phyloP scores from a whole-genome alignment of 768 basidiomycete species.

The Aureoboletus auriporus region DNA sequence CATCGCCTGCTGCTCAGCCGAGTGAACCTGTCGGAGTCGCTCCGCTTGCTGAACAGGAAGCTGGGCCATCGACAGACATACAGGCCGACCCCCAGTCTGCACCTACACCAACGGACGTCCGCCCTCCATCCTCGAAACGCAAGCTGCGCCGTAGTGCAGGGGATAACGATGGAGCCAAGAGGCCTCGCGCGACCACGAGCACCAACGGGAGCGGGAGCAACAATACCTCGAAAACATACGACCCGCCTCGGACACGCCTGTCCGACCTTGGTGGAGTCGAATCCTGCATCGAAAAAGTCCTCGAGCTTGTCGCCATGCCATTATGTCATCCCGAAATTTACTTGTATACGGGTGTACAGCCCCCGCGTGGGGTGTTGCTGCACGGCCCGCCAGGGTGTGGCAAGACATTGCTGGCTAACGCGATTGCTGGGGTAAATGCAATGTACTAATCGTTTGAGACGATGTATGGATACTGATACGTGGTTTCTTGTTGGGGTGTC shows the following conservation, averaged over 20 bases:
- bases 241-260: constrained; percentile 71
- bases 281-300: constrained; percentile 82
- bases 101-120: constrained; percentile 4
- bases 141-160: constrained; percentile 50
- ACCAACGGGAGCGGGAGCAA: constrained; percentile 18
- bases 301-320: constrained; percentile 96
- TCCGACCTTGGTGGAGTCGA: constrained; percentile 89
- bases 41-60: constrained; percentile 12
- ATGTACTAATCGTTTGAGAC: background rate
- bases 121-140: constrained; percentile 47
- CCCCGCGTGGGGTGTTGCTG: constrained; percentile 87
- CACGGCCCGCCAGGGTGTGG: constrained; percentile 98
- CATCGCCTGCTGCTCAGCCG: background rate
- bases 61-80: constrained; percentile 6
- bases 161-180: constrained; percentile 53
- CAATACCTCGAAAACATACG: constrained; percentile 34
- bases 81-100: background rate
- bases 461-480: background rate
- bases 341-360: constrained; percentile 86
- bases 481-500: background rate
- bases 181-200: constrained; percentile 39
- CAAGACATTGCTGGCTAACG: constrained; percentile 91
- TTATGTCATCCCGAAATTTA: constrained; percentile 95
- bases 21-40: constrained; percentile 26
- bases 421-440: constrained; percentile 82